These are phyloP conservation scores for Psilocybe cubensis DNA, from an alignment of 768 basidiomycete species.

Conservation along the genomic window DNA sequence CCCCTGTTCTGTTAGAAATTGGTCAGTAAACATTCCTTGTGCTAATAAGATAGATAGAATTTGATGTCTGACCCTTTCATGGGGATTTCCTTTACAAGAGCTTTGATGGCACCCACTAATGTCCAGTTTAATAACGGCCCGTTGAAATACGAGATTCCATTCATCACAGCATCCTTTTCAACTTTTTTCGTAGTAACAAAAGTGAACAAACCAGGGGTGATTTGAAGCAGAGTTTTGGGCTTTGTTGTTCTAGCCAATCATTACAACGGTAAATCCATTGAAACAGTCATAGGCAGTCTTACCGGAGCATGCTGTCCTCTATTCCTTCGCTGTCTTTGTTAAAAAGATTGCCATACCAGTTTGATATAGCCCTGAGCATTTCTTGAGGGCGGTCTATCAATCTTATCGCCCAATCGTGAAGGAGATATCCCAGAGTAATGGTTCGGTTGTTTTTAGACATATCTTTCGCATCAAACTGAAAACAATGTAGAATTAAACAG, in stretches of 20 bases:
- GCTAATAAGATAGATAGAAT: background rate
- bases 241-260: slow-evolving; percentile 59
- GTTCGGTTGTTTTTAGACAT: slow-evolving; percentile 50
- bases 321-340: slow-evolving; percentile 81
- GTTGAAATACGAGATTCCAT: slow-evolving; percentile 79
- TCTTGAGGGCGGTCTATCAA: slow-evolving; percentile 44
- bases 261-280: background rate
- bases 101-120: slow-evolving; percentile 71
- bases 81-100: slow-evolving; percentile 63
- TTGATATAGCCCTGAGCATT: slow-evolving; percentile 46
- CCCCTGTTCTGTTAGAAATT: slow-evolving; percentile 41
- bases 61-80: slow-evolving; percentile 49
- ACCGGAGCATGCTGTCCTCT: slow-evolving; percentile 78
- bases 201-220: slow-evolving; percentile 68
- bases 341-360: slow-evolving; percentile 82
- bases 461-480: slow-evolving; percentile 52
- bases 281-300: slow-evolving; percentile 7
- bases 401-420: slow-evolving; percentile 44
- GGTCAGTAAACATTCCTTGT: background rate
- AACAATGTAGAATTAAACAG: slow-evolving; percentile 6
- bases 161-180: slow-evolving; percentile 68
- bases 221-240: slow-evolving; percentile 66
- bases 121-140: slow-evolving; percentile 80
- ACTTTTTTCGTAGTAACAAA: slow-evolving; percentile 66
- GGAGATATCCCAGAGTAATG: slow-evolving; percentile 54